These are phyloP conservation scores for Xylariales sp. DNA, from an alignment of 2,329 filamentous ascomycete genomes.

Conservation along the genomic window DNA sequence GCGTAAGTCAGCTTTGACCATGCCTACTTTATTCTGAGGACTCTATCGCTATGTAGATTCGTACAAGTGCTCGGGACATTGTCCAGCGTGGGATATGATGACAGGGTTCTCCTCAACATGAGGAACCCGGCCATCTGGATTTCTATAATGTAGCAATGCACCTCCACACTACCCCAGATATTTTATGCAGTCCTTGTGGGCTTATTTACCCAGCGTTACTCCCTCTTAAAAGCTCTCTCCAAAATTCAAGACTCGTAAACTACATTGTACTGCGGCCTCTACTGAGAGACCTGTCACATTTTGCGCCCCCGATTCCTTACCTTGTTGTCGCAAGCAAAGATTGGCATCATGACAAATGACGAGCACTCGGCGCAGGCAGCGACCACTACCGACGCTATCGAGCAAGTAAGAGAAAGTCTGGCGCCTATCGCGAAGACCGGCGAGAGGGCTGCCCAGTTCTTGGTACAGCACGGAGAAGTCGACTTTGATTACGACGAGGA, in stretches of 20 bases:
- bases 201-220: too few relatives aligned
- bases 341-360: neutral
- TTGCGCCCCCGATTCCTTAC: too few relatives aligned
- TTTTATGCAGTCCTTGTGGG: neutral
- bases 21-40: neutral
- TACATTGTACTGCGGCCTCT: too few relatives aligned
- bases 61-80: neutral
- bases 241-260: too few relatives aligned
- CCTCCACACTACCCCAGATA: neutral
- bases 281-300: too few relatives aligned
- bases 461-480: conserved; percentile 33
- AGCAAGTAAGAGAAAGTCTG: neutral
- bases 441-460: conserved; percentile 42
- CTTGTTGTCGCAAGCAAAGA: neutral
- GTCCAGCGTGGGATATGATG: too few relatives aligned
- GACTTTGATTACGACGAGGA: conserved; percentile 46
- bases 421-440: neutral
- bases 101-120: conserved; percentile 6
- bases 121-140: neutral
- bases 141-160: neutral
- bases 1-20: too few relatives aligned
- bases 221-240: too few relatives aligned
- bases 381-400: conserved; percentile 2
- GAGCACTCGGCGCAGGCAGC: neutral
- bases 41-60: neutral